Evolutionary conservation across 805 yeast genomes (phyloP), one percentile per base, ranked within the genome.

Genomic region (Wickerhamomyces xylosicus): DNA sequence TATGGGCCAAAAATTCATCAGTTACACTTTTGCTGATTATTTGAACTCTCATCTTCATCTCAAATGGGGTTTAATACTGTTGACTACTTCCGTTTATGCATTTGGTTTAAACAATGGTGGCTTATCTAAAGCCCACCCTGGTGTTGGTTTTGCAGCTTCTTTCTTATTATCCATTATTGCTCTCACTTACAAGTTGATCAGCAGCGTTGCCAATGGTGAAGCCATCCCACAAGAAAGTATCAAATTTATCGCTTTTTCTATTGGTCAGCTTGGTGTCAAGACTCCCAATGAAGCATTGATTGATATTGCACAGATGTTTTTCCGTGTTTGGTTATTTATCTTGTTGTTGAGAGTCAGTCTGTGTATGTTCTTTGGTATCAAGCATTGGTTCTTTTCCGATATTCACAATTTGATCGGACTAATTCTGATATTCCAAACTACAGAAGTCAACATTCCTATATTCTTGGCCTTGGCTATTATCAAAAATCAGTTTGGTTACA

Each of bases 1-100:
- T 47, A 77, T 90, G 37, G 97, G 97, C 1, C 97, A 89, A 52
- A 92, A 92, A 47, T 79, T 71, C 53, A 67, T 72, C 14, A 68
- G 68, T 16, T 57, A 65, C 35, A 76, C 76, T 32, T 47, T 81
- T 4, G 64, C 74, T 0, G 54, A 67, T 1, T 62, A 61, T 32
- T 52, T 87, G 3, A 46, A 56, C 8, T 45, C 48, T 0, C 43
- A 61, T 42, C 38, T 60, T 1, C 36, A 42, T 1, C 17, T 67
- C 10, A 59, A 71, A 29, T 78, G 87, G 87, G 29, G 44, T 2
- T 48, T 78, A 9, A 65, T 69, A 16, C 36, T 64, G 0, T 5
- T 64, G 3, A 67, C 83, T 54, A 48, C 55, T 42, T 25, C 58
- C 19, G 39, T 39, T 36, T 49, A 58, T 9, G 52, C 58, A 4